A percentile compares a stretch with the other conserved stretches of the same genome.
Conservation (phyloP, 2,329 filamentous ascomycete species). For the Pyrenochaeta sp. region DNA sequence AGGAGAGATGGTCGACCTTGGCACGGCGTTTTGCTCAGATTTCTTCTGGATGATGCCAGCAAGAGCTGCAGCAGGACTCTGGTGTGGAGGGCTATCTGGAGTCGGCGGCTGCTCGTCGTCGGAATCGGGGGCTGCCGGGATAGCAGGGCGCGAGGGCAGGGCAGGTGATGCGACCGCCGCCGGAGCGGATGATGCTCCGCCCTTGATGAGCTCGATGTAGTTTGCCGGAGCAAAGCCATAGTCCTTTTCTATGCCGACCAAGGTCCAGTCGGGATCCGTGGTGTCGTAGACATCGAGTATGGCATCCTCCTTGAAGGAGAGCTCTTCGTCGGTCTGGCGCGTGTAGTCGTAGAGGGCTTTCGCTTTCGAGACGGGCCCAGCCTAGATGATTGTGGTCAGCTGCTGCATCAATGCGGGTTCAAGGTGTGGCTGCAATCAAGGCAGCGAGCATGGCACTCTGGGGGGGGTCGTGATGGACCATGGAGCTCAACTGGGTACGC, state of each 20-base stretch:
- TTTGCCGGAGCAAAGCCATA: constrained; percentile 96
- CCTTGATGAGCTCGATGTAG: constrained; percentile 80
- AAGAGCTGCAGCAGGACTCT: constrained; percentile 66
- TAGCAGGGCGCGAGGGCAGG: constrained; percentile 50
- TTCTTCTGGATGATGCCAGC: constrained; percentile 61
- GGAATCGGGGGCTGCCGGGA: constrained; percentile 51
- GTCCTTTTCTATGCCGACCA: constrained; percentile 83
- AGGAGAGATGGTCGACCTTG: constrained; percentile 51
- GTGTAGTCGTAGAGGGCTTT: constrained; percentile 98
- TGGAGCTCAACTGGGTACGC: constrained; percentile 51
- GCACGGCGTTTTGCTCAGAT: constrained; percentile 47
- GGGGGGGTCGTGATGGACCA: not conserved
- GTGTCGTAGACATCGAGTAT: constrained; percentile 84
- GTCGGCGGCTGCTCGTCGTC: constrained; percentile 53
- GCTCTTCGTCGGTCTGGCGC: constrained; percentile 94
- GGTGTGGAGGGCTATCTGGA: constrained; percentile 55
- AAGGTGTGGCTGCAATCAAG: not conserved
- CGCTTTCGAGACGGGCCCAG: constrained; percentile 71
- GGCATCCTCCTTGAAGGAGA: constrained; percentile 92
- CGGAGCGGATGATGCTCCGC: constrained; percentile 46
- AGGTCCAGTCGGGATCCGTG: constrained; percentile 94
- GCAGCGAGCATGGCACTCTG: not conserved
- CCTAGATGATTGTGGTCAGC: constrained; percentile 54
- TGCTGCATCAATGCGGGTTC: constrained; percentile 1
- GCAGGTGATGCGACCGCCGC: constrained; percentile 53